A percentile compares a stretch with the other conserved stretches of the same genome.
Evolutionary conservation across 1,139 yeast genomes (phyloP).

Genomic region (Candida glucosophila): DNA sequence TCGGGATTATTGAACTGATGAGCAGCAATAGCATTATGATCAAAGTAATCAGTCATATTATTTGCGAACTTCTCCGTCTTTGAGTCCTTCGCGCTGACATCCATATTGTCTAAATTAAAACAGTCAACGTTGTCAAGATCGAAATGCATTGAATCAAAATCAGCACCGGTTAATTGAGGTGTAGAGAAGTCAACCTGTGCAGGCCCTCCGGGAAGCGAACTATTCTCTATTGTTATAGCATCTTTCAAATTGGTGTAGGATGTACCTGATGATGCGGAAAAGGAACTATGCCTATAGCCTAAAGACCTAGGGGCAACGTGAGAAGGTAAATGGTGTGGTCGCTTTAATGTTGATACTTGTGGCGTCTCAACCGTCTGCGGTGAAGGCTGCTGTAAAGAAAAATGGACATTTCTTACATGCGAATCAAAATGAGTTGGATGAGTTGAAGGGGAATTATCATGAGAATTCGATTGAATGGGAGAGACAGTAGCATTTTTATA

Average conservation of each 20-base stretch:
- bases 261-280: conserved; percentile 68
- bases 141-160: conserved; percentile 11
- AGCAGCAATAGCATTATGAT: conserved; percentile 10
- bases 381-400: conserved; percentile 6
- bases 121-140: conserved; percentile 24
- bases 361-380: conserved; percentile 9
- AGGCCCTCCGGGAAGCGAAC: conserved; percentile 33
- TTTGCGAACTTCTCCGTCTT: not conserved
- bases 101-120: conserved; percentile 14
- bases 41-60: conserved; percentile 8
- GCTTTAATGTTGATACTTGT: conserved; percentile 2
- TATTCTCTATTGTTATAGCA: conserved; percentile 19
- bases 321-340: conserved; percentile 3
- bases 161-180: conserved; percentile 50
- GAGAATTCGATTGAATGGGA: conserved; percentile 16
- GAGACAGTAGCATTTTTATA: too few species aligned
- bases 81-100: not conserved
- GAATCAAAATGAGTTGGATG: conserved; percentile 2
- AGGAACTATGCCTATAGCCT: conserved; percentile 58
- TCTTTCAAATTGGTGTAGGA: conserved; percentile 56
- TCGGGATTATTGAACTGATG: conserved; percentile 26
- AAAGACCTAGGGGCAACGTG: conserved; percentile 4
- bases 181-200: conserved; percentile 72
- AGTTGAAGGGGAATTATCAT: conserved; percentile 16
- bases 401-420: too few species aligned